Conservation (phyloP, 805 yeast genomes). For the Spathaspora hagerdaliae region DNA sequence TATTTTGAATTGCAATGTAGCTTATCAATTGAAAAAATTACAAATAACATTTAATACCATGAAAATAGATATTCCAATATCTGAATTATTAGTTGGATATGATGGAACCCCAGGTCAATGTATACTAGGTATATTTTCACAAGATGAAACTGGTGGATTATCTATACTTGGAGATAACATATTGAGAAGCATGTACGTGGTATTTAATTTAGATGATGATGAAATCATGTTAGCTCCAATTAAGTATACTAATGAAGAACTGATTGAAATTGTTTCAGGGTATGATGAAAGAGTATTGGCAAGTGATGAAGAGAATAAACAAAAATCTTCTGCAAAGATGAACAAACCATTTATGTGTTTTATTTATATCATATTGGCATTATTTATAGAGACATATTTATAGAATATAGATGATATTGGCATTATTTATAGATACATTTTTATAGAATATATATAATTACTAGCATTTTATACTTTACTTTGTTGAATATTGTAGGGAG, state of each 20-base stretch:
- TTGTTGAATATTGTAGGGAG: no score
- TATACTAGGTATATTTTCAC: not conserved
- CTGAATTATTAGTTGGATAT: not conserved
- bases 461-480: no score
- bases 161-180: constrained; percentile 59
- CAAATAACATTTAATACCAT: constrained; percentile 56
- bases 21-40: constrained; percentile 9
- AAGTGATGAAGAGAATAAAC: not conserved
- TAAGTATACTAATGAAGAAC: constrained; percentile 21
- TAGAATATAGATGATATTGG: not conserved
- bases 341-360: not conserved
- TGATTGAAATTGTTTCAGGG: constrained; percentile 42
- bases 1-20: constrained; percentile 36
- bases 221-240: constrained; percentile 49
- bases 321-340: not conserved
- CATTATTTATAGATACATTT: not conserved
- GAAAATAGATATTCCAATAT: constrained; percentile 44
- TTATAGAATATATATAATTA: no score
- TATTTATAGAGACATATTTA: no score
- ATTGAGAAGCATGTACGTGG: constrained; percentile 59
- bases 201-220: constrained; percentile 55
- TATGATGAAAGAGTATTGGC: not conserved
- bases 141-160: not conserved
- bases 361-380: not conserved
- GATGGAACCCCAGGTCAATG: not conserved